phyloP scores from a whole-genome alignment of 2,329 filamentous ascomycete genomes.

The Venturia effusa region DNA sequence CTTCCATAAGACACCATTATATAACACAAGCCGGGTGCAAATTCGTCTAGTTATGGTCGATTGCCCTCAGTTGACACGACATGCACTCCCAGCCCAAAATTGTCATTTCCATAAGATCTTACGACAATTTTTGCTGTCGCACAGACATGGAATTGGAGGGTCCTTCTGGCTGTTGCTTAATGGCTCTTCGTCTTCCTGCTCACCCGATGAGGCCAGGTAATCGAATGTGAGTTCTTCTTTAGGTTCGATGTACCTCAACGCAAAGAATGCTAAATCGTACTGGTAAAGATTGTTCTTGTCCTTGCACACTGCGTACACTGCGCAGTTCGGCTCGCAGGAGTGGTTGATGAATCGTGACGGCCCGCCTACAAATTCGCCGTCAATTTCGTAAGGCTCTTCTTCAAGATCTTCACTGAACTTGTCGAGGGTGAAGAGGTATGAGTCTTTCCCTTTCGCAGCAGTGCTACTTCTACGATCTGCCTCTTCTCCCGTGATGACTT shows the following conservation, averaged over 20 bases:
- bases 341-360: conserved; percentile 78
- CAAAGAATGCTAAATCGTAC: conserved; percentile 70
- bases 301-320: conserved; percentile 68
- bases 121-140: conserved; percentile 55
- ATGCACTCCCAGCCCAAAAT: not conserved
- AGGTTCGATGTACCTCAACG: conserved; percentile 51
- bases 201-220: conserved; percentile 47
- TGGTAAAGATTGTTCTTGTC: conserved; percentile 64
- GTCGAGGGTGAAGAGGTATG: conserved; percentile 72
- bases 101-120: conserved; percentile 50
- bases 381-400: conserved; percentile 35
- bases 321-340: conserved; percentile 66
- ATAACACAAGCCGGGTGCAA: not conserved
- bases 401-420: conserved; percentile 58
- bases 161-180: conserved; percentile 19
- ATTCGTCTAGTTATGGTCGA: not conserved
- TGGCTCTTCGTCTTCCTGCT: conserved; percentile 22
- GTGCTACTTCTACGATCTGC: conserved; percentile 52
- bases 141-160: conserved; percentile 38
- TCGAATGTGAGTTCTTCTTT: conserved; percentile 70
- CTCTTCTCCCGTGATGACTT: conserved; percentile 41
- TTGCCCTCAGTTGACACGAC: not conserved
- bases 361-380: conserved; percentile 66
- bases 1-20: not conserved
- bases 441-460: conserved; percentile 55